Evolutionary conservation across 306 rosid species (phyloP).

Genomic region (Luffa aegyptiaca): DNA sequence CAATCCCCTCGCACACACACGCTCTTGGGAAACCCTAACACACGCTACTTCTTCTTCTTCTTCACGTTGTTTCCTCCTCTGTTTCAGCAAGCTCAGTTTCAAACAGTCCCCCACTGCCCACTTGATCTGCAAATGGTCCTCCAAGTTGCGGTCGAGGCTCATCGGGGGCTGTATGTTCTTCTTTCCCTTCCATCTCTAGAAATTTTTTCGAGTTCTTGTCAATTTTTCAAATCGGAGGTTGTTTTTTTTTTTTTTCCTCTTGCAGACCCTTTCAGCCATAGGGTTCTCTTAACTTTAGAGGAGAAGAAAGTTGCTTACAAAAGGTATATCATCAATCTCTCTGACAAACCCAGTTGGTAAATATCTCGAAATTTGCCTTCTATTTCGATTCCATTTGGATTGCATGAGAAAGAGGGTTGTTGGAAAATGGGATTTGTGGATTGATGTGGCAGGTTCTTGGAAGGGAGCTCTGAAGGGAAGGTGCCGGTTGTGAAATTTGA

Average conservation of each 20-base stretch:
- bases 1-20: too few relatives aligned
- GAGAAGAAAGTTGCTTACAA: slow-evolving; percentile 62
- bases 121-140: slow-evolving; percentile 28
- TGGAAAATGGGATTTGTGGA: slow-evolving; percentile 4
- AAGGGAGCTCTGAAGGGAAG: slow-evolving; percentile 71
- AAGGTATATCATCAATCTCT: slow-evolving; percentile 38
- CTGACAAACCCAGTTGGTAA: slow-evolving; percentile 75
- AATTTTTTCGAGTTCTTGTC: slow-evolving; percentile 3
- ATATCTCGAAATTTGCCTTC: neutral
- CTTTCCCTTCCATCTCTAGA: neutral
- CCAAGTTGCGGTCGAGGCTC: slow-evolving; percentile 61
- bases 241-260: neutral
- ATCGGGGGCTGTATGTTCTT: slow-evolving; percentile 64
- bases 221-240: neutral
- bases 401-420: neutral
- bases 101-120: neutral
- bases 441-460: slow-evolving; percentile 45
- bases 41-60: too few relatives aligned
- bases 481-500: slow-evolving; percentile 71
- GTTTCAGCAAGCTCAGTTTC: too few relatives aligned
- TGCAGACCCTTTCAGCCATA: slow-evolving; percentile 76
- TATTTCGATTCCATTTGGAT: neutral
- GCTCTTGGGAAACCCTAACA: too few relatives aligned
- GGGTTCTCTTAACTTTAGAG: slow-evolving; percentile 68
- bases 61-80: too few relatives aligned